Conservation (phyloP, 495 filamentous ascomycete genomes). For the Trypethelium eluteriae region DNA sequence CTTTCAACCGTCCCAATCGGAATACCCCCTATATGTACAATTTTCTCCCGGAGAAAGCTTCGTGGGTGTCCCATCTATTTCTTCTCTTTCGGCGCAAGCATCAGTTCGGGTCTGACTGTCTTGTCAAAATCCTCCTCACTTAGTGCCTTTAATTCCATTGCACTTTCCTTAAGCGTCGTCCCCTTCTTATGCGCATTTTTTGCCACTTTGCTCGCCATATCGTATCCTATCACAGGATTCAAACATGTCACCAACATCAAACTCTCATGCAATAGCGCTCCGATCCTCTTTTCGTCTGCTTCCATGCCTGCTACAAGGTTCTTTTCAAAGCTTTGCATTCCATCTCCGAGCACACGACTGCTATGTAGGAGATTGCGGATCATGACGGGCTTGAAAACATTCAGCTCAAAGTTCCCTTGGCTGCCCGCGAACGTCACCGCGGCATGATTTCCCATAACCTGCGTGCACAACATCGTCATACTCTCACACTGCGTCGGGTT, state of each 20-base stretch:
- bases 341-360: constrained; percentile 74
- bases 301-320: constrained; percentile 82
- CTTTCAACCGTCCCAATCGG: background rate
- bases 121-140: constrained; percentile 87
- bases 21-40: background rate
- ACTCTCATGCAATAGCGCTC: constrained; percentile 80
- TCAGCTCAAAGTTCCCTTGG: constrained; percentile 97
- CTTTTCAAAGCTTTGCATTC: constrained; percentile 89
- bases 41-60: no score
- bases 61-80: constrained; percentile 23
- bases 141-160: constrained; percentile 86
- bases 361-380: constrained; percentile 94
- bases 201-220: constrained; percentile 94
- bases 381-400: constrained; percentile 96
- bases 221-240: constrained; percentile 97
- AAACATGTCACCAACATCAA: constrained; percentile 98
- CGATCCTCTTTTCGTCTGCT: constrained; percentile 88
- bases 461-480: constrained; percentile 92
- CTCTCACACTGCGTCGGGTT: constrained; percentile 98
- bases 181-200: constrained; percentile 99
- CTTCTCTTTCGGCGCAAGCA: constrained; percentile 71
- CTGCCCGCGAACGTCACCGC: constrained; percentile 87
- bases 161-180: constrained; percentile 81
- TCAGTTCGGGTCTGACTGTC: constrained; percentile 89
- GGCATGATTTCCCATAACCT: constrained; percentile 96